Evolutionary conservation across 2,329 filamentous ascomycete species (phyloP), one percentile per base, ranked within the genome.

Genomic region (Penicillium sp.): DNA sequence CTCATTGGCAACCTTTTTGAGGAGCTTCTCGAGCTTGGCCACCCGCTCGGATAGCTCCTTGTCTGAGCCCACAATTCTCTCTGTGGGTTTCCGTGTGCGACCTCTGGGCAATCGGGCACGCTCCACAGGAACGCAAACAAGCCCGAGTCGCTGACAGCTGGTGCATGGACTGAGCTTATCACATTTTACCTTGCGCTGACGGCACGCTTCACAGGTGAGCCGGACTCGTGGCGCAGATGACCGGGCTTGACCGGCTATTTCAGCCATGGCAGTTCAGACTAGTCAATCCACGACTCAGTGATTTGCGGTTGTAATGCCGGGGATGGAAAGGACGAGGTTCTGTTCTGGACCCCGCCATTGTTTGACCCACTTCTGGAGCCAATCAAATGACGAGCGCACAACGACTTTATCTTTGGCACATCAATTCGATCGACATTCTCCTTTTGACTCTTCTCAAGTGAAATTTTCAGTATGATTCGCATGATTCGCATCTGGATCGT

Each of bases 171-270:
- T 61, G 10, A 64, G 58, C 51, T 72, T 72, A 55, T 71, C 69
- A 43, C 69, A 73, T 55, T 65, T 71, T 9, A 71, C 67, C 47
- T 72, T 72, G 43, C 69, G 70, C 47, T 65, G 63, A 24, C 61
- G 67, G 52, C 67, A 71, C 24, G 61, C 57, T 49, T 71, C 67
- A 31, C 70, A 73, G 50, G 62, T 68, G 3, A 72, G 57, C 21
- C 65, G 59, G 5, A 69, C 66, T 22, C 46, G 58, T 24, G 61
- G 62, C 5, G 62, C 62, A 11, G 59, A 58, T 2, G 58, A 54
- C 39, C 61, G 59, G 7, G 24, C 39, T 31, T 49, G 46, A 22
- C 46, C 45, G 14, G 14, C 32, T n/a, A 27, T 16, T 32, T 45
- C 40, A 13, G 36, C 44, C 50, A 53, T 40, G 18, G 13, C 34